A percentile compares a stretch with the other conserved stretches of the same genome.
Evolutionary conservation across 1,284 basidiomycete species (phyloP).

Genomic region (Pseudozyma sp.): DNA sequence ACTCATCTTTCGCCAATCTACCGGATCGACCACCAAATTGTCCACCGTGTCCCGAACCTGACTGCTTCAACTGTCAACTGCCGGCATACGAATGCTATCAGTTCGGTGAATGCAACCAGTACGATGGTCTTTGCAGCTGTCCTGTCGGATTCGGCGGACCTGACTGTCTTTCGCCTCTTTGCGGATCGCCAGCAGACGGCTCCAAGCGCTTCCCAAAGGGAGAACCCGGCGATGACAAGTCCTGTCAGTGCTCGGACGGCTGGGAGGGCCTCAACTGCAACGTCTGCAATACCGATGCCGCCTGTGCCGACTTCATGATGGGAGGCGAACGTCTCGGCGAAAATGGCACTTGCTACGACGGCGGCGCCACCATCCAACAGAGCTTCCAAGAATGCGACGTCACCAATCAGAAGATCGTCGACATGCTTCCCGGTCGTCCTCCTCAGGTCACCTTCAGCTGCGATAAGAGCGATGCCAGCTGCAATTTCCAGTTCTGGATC

Average conservation of each 20-base stretch:
- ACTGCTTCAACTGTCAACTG: conserved; percentile 62
- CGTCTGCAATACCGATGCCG: conserved; percentile 42
- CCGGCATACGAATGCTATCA: conserved; percentile 59
- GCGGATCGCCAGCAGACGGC: conserved; percentile 90
- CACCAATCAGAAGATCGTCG: conserved; percentile 87
- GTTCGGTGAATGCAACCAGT: conserved; percentile 84
- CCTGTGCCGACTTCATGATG: conserved; percentile 49
- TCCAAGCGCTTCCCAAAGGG: conserved; percentile 74
- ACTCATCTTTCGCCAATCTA: conserved; percentile 2
- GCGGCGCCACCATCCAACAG: conserved; percentile 87
- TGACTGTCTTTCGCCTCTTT: conserved; percentile 80
- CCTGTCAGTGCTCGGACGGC: conserved; percentile 89
- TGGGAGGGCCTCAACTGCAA: conserved; percentile 93
- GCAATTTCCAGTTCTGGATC: conserved; percentile 81
- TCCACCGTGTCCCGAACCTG: conserved; percentile 53
- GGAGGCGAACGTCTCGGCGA: conserved; percentile 65
- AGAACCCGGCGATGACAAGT: conserved; percentile 69
- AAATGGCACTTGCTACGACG: conserved; percentile 93
- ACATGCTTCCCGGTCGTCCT: conserved; percentile 85
- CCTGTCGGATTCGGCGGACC: conserved; percentile 90
- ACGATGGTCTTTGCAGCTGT: conserved; percentile 90
- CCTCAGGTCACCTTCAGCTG: conserved; percentile 90
- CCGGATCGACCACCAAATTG: conserved; percentile 39
- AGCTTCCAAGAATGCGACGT: conserved; percentile 98
- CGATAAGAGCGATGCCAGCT: conserved; percentile 43